Percentiles rank a stretch among this genome's conserved stretches.
Conservation (phyloP, 805 yeast genomes). For the Yamadazyma ubonensis region DNA sequence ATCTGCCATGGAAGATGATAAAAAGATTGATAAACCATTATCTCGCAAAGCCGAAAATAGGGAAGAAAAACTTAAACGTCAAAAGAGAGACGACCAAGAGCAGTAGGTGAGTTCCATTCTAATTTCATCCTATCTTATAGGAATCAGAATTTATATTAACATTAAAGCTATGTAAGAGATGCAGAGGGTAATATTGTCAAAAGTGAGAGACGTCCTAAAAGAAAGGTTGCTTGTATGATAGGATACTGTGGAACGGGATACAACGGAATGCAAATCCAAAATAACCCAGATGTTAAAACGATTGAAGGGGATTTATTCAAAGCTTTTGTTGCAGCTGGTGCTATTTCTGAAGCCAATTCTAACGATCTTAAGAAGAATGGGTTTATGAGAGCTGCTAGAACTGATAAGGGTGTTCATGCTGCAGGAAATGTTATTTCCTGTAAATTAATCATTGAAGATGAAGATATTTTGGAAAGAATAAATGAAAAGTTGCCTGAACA, state of each 20-base stretch:
- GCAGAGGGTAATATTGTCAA: slow-evolving; percentile 60
- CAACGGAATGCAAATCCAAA: slow-evolving; percentile 86
- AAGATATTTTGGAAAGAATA: slow-evolving; percentile 67
- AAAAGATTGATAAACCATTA: slow-evolving; percentile 1
- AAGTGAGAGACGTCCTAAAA: slow-evolving; percentile 73
- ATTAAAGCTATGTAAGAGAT: slow-evolving; percentile 31
- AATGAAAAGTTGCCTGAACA: slow-evolving; percentile 78
- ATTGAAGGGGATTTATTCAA: slow-evolving; percentile 86
- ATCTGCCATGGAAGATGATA: slow-evolving; percentile 5
- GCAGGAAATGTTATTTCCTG: slow-evolving; percentile 89
- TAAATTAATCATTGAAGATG: slow-evolving; percentile 82
- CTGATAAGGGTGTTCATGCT: slow-evolving; percentile 97
- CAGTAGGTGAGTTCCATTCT: slow-evolving; percentile 55
- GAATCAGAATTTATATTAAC: neutral
- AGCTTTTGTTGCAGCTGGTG: slow-evolving; percentile 85
- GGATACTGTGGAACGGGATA: slow-evolving; percentile 97
- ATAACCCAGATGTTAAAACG: slow-evolving; percentile 81
- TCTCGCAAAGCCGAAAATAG: slow-evolving; percentile 8
- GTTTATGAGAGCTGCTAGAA: slow-evolving; percentile 83
- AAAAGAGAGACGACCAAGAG: slow-evolving; percentile 23
- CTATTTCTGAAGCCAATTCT: slow-evolving; percentile 81
- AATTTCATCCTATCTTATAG: neutral
- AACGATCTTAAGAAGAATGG: slow-evolving; percentile 85
- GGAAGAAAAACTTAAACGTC: slow-evolving; percentile 17
- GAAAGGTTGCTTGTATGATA: slow-evolving; percentile 83